Evolutionary conservation across 176 grass and related monocot genomes (phyloP).

Genomic region (Guadua angustifolia): DNA sequence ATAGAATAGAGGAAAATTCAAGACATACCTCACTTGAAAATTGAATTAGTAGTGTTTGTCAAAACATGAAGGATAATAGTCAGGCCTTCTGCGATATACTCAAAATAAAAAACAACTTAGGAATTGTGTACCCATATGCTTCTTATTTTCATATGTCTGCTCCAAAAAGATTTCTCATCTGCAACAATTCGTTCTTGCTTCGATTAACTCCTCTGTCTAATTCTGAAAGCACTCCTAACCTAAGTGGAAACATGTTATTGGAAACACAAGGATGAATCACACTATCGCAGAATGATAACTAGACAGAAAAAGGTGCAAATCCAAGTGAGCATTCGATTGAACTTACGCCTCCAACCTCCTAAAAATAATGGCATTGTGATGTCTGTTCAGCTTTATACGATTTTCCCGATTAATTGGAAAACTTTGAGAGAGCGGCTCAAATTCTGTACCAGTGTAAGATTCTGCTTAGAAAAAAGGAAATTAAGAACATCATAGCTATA

Average conservation of each 20-base stretch:
- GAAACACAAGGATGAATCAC: background rate
- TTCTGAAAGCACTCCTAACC: slow-evolving; percentile 46
- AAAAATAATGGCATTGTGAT: background rate
- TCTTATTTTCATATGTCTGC: slow-evolving; percentile 51
- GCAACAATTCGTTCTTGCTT: slow-evolving; percentile 33
- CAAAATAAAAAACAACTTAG: slow-evolving; percentile 17
- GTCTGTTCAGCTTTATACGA: background rate
- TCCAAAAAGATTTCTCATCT: slow-evolving; percentile 47
- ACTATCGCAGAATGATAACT: background rate
- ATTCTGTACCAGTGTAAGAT: no score
- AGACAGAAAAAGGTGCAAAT: background rate
- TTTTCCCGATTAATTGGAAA: no score
- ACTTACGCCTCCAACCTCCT: slow-evolving; percentile 26
- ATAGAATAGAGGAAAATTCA: background rate
- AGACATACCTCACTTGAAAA: background rate
- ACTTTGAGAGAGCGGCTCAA: no score
- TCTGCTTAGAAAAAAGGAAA: background rate
- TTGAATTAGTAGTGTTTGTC: background rate
- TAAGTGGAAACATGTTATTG: slow-evolving; percentile 1
- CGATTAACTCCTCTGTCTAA: slow-evolving; percentile 41
- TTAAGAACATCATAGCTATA: background rate
- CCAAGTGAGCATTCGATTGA: slow-evolving; percentile 5
- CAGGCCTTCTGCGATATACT: background rate
- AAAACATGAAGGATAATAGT: background rate
- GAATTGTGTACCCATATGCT: slow-evolving; percentile 24